Percentiles rank a stretch among this genome's conserved stretches.
These are phyloP conservation scores for Lipomyces yarrowii DNA, from an alignment of 1,139 yeast species.

Conservation along the genomic window DNA sequence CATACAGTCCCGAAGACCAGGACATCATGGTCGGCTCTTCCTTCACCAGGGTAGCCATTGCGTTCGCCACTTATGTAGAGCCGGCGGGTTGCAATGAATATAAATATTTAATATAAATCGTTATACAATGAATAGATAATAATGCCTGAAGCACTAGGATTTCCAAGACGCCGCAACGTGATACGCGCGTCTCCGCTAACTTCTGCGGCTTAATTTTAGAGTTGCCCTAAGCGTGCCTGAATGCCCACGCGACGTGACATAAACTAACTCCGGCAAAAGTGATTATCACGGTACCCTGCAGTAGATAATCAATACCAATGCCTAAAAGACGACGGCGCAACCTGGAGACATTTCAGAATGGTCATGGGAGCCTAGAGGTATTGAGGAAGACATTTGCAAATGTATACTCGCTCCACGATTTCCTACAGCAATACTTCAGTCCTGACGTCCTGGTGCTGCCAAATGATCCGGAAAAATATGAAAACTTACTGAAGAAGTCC, in stretches of 20 bases:
- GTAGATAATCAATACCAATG: neutral
- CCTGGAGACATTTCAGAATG: neutral
- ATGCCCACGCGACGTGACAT: too few relatives aligned
- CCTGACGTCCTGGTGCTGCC: neutral
- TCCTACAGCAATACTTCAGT: conserved; percentile 2
- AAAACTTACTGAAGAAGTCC: neutral
- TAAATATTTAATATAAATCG: neutral
- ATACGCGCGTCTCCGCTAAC: too few relatives aligned
- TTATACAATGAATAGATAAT: neutral
- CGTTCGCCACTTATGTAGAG: neutral
- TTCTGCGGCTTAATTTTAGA: too few relatives aligned
- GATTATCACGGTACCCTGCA: too few relatives aligned
- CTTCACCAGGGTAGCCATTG: neutral
- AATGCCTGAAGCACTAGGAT: too few relatives aligned
- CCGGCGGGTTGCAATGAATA: neutral
- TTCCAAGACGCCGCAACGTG: too few relatives aligned
- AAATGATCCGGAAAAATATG: neutral
- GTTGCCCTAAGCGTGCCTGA: too few relatives aligned
- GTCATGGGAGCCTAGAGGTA: neutral
- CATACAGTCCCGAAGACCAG: conserved; percentile 12
- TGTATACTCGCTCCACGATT: conserved; percentile 3
- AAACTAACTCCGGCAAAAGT: too few relatives aligned
- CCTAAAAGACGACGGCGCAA: neutral
- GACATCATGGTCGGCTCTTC: neutral
- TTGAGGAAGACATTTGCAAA: conserved; percentile 1